Conservation (phyloP, 2,329 filamentous ascomycete species). For the Rutstroemia sp. region DNA sequence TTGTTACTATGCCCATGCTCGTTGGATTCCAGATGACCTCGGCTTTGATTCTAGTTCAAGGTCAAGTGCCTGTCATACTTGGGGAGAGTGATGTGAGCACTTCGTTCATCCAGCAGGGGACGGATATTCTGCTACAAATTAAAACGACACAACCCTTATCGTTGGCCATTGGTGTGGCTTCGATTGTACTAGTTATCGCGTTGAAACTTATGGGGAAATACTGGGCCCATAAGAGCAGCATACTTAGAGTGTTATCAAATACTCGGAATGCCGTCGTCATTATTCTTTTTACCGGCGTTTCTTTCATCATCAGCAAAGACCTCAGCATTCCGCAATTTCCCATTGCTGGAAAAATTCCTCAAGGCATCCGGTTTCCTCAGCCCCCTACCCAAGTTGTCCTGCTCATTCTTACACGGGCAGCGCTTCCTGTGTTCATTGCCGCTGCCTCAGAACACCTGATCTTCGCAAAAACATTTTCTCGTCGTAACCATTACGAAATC, state of each 20-base stretch:
- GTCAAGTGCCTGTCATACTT: slow-evolving; percentile 53
- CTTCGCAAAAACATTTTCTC: slow-evolving; percentile 55
- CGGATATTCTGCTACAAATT: background rate
- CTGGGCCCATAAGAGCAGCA: background rate
- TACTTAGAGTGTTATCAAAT: background rate
- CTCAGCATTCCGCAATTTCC: background rate
- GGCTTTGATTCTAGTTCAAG: slow-evolving; percentile 57
- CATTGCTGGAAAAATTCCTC: background rate
- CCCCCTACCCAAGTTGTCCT: background rate
- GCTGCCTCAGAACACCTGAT: slow-evolving; percentile 59
- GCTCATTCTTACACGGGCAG: slow-evolving; percentile 31
- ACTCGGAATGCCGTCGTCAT: background rate
- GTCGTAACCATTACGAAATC: slow-evolving; percentile 54
- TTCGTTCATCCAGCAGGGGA: background rate
- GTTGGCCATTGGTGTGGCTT: background rate
- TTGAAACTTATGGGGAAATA: background rate
- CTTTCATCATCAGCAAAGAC: background rate
- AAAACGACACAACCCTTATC: background rate
- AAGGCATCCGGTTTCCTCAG: background rate
- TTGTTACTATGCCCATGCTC: slow-evolving; percentile 57
- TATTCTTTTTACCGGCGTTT: background rate
- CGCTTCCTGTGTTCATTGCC: slow-evolving; percentile 40
- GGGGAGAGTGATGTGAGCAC: slow-evolving; percentile 28
- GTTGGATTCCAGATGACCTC: slow-evolving; percentile 60
- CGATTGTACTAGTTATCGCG: background rate